Base-by-base conservation (phyloP, 2,329 filamentous ascomycete species). In the Cladorrhinum sp. region DNA sequence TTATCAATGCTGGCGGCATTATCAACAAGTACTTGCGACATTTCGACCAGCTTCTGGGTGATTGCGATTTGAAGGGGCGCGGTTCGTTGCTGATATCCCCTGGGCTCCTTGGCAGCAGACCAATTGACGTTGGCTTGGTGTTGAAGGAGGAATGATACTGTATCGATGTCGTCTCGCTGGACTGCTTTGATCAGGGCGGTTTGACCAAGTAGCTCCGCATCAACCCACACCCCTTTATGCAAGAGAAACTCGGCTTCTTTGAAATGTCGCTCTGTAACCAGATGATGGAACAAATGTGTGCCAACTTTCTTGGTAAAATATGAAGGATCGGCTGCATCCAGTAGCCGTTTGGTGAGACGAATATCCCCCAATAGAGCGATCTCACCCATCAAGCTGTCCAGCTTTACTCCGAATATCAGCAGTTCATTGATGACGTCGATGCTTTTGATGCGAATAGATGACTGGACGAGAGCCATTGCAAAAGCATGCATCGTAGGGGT, bases 401-500 rank as follows among this genome's bases (percentile, higher is more conserved):
- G 36, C 3, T 51, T 28, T n/a, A 56, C 26, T 5, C 46, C 58
- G 26, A 20, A 28, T 2, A 46, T 20, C n/a, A 60, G 26, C 5
- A 57, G 58, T 23, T 10, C 21, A 18, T 36, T 24, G 5, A 60
- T n/a, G 4, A 60, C 3, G 42, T 24, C 39, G 16, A 46, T 24
- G 23, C 20, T 42, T 28, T 52, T 56, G 26, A 52, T 51, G 16
- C 58, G 26, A 20, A 56, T 51, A 2, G 58, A 52, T 33, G 58
- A 56, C 21, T 60, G 26, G 12, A 57, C 10, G 26, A 60, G 10
- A 33, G 23, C 2, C 3, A 21, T 30, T 2, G 53, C 24, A 30
- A 60, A 60, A 18, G 58, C 52, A 26, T 60, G 52, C 16, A 56
- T 39, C 18, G 58, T 60, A 2, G 58, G 52, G 5, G 48, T 55